Base-by-base conservation (phyloP, 2,329 filamentous ascomycete species). In the Claviceps humidiphila region DNA sequence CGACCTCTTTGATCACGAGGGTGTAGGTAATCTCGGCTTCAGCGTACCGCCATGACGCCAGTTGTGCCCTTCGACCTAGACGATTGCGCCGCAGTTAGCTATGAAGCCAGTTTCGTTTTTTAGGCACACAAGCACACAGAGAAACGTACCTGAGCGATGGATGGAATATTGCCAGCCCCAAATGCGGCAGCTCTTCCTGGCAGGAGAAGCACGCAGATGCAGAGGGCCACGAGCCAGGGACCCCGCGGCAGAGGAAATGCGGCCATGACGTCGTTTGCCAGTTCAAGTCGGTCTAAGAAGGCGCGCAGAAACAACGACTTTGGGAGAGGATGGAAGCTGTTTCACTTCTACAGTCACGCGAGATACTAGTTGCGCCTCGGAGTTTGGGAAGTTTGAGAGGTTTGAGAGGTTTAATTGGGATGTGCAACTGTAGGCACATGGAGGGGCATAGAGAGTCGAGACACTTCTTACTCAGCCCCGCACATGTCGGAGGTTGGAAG, bases 101-200 rank as follows among this genome's bases (percentile, higher is more conserved):
- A 4, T 34, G 9, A 34, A 30, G 20, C 7, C 20, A 9, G 16
- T 49, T 41, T 20, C 8, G 13, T 26, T 16, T 24, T 26, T 4
- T 14, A 20, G 13, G 41, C n/a, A 14, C 20, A 6, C 41, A 41
- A 11, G 8, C n/a, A 41, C n/a, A 13, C 13, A n/a, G 3, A n/a
- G 14, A 30, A 0, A 45, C 62, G n/a, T 53, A 71, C 70, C 64
- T 73, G 70, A 14, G 73, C 67, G 57, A 81, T 82, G 20, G 77
- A 81, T n/a, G 82, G 82, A 55, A 86, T 86, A 61, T 86, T 86
- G 53, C 82, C 82, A 38, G 82, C 82, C 26, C 82, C 82, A 62
- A 86, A 86, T 4, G 82, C 82, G 22, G 71, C 71, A 2, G 72
- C 80, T 55, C 72, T 74, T 50, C 73, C 71, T 22, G 80, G 78